Evolutionary conservation across 1,139 yeast genomes (phyloP).

Genomic region (Yamadazyma spencermartinsiae): DNA sequence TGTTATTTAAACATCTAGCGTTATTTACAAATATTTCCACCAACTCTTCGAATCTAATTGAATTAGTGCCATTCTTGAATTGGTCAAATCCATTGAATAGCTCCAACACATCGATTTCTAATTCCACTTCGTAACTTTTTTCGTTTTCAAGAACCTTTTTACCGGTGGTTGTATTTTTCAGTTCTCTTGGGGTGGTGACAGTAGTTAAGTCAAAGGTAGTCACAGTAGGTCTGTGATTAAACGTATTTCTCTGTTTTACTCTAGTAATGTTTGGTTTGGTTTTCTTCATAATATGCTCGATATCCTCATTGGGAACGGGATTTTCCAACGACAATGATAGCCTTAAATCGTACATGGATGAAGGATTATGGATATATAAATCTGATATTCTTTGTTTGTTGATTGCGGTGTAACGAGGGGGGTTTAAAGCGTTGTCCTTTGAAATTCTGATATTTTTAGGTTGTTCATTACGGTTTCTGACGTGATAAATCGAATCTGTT

Average conservation of each 20-base stretch:
- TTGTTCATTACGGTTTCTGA: conserved; percentile 45
- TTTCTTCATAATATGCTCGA: conserved; percentile 37
- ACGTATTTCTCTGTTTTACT: conserved; percentile 63
- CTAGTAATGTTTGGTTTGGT: conserved; percentile 54
- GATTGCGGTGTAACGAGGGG: conserved; percentile 69
- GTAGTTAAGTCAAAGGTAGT: conserved; percentile 71
- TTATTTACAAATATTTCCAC: conserved; percentile 73
- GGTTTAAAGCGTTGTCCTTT: conserved; percentile 55
- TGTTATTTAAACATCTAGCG: conserved; percentile 52
- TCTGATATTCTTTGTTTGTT: conserved; percentile 73
- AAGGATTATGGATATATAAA: conserved; percentile 71
- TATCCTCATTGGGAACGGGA: conserved; percentile 61
- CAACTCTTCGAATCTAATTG: conserved; percentile 66
- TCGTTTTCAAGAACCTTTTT: conserved; percentile 42
- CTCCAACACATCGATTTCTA: conserved; percentile 71
- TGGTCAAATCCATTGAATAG: conserved; percentile 63
- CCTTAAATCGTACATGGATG: conserved; percentile 74
- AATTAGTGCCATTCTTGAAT: conserved; percentile 49
- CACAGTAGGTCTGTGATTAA: conserved; percentile 65
- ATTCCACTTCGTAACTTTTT: conserved; percentile 57
- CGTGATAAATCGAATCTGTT: conserved; percentile 42
- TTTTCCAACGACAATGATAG: conserved; percentile 75
- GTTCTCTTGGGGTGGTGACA: conserved; percentile 50
- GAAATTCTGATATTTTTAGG: conserved; percentile 66
- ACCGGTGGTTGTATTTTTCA: conserved; percentile 41